Base-by-base conservation (phyloP, 805 yeast species). In the Danielozyma ontarioensis region DNA sequence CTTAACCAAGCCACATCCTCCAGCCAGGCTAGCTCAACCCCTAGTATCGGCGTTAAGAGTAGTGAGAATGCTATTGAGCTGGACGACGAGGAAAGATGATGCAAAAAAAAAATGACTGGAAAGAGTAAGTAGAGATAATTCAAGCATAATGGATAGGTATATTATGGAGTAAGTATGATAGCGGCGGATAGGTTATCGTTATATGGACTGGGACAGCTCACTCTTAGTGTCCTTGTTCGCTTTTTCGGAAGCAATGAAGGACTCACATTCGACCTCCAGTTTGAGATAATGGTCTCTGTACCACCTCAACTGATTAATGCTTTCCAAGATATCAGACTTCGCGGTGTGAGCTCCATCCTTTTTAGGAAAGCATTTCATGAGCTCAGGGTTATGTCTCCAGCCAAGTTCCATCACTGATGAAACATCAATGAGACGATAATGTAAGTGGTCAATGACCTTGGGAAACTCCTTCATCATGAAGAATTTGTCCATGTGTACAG, bases 401-500 rank as follows among this genome's bases (percentile, higher is more conserved):
- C 89, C 82, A 12, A 88, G 60, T 57, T 93, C 98, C 72, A 78
- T 75, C 29, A 93, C 63, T 1, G 88, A 68, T n/a, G 94, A 80
- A 12, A 93, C 98, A 51, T 93, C 99, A 26, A 93, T 74, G 25
- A 89, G 70, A 34, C 99, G 72, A 54, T 93, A 93, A 52, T 65
- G 74, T 46, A 75, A 58, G 37, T 68, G 68, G 26, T 74, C 74
- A n/a, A 74, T 55, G 5, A 86, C 80, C 30, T 70, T 57, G 1
- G 97, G 97, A 64, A 93, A 79, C 50, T 90, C 96, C 33, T 75
- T 70, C 53, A 77, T 63, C 82, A 93, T 72, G 58, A 90, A 93
- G 32, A 83, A 69, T 37, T 87, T 74, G 55, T 93, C 99, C 80
- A 86, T 80, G 56, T 93, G 97, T 13, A 93, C 80, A 0, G 95